A percentile compares a stretch with the other conserved stretches of the same genome.
These are phyloP conservation scores for Huiozyma naganishii DNA, from an alignment of 805 yeast genomes.

Conservation along the genomic window DNA sequence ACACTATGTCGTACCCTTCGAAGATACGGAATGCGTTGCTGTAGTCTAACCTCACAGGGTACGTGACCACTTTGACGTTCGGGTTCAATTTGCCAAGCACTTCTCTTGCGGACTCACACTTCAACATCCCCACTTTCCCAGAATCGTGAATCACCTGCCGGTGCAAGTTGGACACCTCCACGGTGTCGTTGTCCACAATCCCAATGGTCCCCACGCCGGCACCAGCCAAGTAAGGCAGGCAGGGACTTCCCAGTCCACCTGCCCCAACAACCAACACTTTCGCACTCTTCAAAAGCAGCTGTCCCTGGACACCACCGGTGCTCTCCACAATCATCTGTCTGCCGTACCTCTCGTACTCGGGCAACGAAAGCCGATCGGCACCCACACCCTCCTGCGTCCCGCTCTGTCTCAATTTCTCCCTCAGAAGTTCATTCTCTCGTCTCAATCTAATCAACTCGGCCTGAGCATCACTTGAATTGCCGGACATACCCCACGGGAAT, in stretches of 20 bases:
- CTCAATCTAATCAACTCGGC: slow-evolving; percentile 18
- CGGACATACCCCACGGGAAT: not conserved
- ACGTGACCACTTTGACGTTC: slow-evolving; percentile 42
- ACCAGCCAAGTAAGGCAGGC: slow-evolving; percentile 70
- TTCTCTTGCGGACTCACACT: slow-evolving; percentile 68
- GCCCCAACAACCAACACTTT: slow-evolving; percentile 80
- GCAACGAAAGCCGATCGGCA: slow-evolving; percentile 30
- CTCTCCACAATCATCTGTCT: slow-evolving; percentile 91
- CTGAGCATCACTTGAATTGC: slow-evolving; percentile 3
- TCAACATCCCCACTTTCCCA: slow-evolving; percentile 52
- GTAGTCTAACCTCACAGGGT: slow-evolving; percentile 40
- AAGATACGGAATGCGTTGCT: slow-evolving; percentile 56
- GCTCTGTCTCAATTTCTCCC: slow-evolving; percentile 6
- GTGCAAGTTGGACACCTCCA: slow-evolving; percentile 78
- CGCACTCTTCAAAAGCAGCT: slow-evolving; percentile 44
- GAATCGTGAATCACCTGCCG: slow-evolving; percentile 78
- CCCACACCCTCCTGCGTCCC: not conserved
- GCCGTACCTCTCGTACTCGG: slow-evolving; percentile 79
- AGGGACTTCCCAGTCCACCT: slow-evolving; percentile 95
- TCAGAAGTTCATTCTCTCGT: slow-evolving; percentile 21
- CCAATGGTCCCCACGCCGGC: slow-evolving; percentile 84
- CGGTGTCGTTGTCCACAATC: slow-evolving; percentile 76
- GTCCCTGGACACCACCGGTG: slow-evolving; percentile 46
- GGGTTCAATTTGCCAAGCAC: slow-evolving; percentile 56
- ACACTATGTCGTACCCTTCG: slow-evolving; percentile 55